A percentile compares a stretch with the other conserved stretches of the same genome.
These are phyloP conservation scores for Aspergillus ustus DNA, from an alignment of 2,329 filamentous ascomycete species.

Conservation along the genomic window DNA sequence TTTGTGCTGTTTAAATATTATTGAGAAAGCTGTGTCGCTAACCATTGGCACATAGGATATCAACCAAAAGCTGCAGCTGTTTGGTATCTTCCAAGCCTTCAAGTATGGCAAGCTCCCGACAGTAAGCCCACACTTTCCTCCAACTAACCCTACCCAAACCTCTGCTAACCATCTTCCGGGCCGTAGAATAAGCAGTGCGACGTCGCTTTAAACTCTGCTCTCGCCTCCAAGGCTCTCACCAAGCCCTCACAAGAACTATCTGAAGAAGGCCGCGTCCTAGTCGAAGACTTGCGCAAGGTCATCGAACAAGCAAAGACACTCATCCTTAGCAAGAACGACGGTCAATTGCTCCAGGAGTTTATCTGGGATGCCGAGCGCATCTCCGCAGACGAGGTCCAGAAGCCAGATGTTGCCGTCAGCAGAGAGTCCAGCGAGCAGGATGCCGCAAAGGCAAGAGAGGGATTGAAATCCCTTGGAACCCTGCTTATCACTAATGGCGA, in stretches of 20 bases:
- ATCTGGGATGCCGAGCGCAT: slow-evolving; percentile 90
- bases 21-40: background rate
- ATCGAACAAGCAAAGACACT: slow-evolving; percentile 84
- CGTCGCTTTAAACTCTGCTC: slow-evolving; percentile 86
- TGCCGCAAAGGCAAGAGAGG: slow-evolving; percentile 80
- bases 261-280: slow-evolving; percentile 76
- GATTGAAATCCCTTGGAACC: slow-evolving; percentile 83
- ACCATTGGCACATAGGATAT: slow-evolving; percentile 59
- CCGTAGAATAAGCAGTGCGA: slow-evolving; percentile 90
- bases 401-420: slow-evolving; percentile 70
- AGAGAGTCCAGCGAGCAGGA: slow-evolving; percentile 82
- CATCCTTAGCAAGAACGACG: slow-evolving; percentile 90
- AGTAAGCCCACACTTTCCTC: slow-evolving; percentile 62
- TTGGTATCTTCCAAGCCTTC: slow-evolving; percentile 87
- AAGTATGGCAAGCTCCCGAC: slow-evolving; percentile 88
- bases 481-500: slow-evolving; percentile 94
- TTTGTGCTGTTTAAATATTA: background rate
- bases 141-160: background rate
- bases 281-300: slow-evolving; percentile 77
- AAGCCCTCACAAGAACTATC: slow-evolving; percentile 79
- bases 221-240: slow-evolving; percentile 71
- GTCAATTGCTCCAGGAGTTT: slow-evolving; percentile 93
- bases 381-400: slow-evolving; percentile 62
- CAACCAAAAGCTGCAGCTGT: slow-evolving; percentile 92
- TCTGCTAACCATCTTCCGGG: slow-evolving; percentile 1